These are phyloP conservation scores for Penicillium sp. DNA, from an alignment of 2,329 filamentous ascomycete species.

Conservation along the genomic window DNA sequence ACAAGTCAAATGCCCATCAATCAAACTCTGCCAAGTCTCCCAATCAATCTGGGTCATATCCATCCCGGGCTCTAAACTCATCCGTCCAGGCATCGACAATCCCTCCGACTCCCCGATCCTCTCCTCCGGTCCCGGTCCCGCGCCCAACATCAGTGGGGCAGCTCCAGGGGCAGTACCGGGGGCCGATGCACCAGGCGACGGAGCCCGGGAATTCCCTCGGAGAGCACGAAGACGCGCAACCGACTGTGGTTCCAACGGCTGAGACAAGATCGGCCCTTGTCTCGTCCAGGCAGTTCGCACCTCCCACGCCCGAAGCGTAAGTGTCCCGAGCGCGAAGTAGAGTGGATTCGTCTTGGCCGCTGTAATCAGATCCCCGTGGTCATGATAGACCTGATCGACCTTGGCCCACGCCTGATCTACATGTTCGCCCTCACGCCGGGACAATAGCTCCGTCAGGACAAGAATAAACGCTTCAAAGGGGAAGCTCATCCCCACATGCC, in stretches of 20 bases:
- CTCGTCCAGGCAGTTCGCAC: neutral
- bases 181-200: neutral
- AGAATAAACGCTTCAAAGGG: slow-evolving; percentile 3
- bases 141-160: neutral
- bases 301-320: neutral
- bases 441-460: neutral
- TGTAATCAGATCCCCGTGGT: slow-evolving; percentile 12
- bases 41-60: slow-evolving; percentile 1
- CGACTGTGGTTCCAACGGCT: neutral
- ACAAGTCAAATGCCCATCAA: neutral
- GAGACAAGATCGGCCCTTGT: neutral
- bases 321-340: slow-evolving; percentile 4
- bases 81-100: neutral
- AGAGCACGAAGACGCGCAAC: neutral
- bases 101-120: neutral
- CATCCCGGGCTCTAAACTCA: neutral
- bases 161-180: neutral
- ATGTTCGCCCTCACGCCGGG: slow-evolving; percentile 3
- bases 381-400: slow-evolving; percentile 13
- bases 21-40: slow-evolving; percentile 6
- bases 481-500: slow-evolving; percentile 1
- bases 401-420: slow-evolving; percentile 14
- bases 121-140: neutral
- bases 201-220: neutral
- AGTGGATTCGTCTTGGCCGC: slow-evolving; percentile 13